phyloP scores from a whole-genome alignment of 1,284 basidiomycete genomes.

The Fomitiporia mediterranea region DNA sequence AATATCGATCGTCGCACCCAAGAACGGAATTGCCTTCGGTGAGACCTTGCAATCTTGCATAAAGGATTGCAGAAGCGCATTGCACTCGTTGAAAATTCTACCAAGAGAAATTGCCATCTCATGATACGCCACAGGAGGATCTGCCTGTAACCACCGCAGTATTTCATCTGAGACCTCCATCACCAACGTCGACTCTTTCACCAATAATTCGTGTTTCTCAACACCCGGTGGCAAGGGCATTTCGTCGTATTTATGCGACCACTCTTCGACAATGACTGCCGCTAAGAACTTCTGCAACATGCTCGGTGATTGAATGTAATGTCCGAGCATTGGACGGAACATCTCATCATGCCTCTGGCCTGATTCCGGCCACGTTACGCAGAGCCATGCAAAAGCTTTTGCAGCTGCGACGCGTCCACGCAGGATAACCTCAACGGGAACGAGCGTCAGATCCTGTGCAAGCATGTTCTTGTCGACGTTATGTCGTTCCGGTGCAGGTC shows the following conservation, averaged over 20 bases:
- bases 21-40: conserved; percentile 70
- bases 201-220: conserved; percentile 20
- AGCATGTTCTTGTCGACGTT: conserved; percentile 98
- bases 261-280: conserved; percentile 87
- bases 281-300: conserved; percentile 90
- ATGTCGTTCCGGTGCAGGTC: conserved; percentile 59
- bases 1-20: conserved; percentile 79
- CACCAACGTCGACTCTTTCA: conserved; percentile 42
- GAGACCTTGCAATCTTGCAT: conserved; percentile 83
- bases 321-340: conserved; percentile 67
- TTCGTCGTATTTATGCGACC: conserved; percentile 66
- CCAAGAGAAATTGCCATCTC: conserved; percentile 86
- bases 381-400: conserved; percentile 72
- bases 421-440: conserved; percentile 76
- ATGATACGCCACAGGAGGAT: conserved; percentile 78
- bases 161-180: conserved; percentile 62
- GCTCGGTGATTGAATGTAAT: conserved; percentile 82
- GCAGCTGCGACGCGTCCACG: conserved; percentile 82
- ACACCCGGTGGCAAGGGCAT: neutral
- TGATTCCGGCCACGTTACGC: conserved; percentile 58
- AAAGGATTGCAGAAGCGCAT: conserved; percentile 77
- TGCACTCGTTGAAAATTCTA: conserved; percentile 80
- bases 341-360: conserved; percentile 39
- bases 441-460: conserved; percentile 83
- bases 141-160: conserved; percentile 68